phyloP scores from a whole-genome alignment of 2,329 filamentous ascomycete species.

The Pleoardoris graminearum region DNA sequence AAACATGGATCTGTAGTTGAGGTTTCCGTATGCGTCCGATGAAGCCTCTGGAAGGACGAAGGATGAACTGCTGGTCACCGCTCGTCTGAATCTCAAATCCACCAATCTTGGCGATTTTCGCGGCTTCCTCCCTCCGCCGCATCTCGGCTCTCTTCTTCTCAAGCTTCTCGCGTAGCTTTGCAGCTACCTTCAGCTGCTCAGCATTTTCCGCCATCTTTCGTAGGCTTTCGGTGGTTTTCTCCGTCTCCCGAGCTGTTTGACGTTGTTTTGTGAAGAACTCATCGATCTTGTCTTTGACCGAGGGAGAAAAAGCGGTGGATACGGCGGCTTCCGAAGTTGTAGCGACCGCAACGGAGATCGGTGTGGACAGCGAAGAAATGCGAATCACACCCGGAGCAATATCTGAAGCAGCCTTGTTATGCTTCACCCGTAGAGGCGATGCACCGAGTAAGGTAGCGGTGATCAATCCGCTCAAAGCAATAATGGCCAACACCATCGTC shows the following conservation, averaged over 20 bases:
- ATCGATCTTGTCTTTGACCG: not conserved
- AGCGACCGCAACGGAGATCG: not conserved
- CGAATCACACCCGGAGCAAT: not conserved
- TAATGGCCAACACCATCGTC: not conserved
- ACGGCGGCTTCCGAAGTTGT: not conserved
- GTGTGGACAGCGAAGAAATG: not conserved
- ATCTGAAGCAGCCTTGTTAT: not conserved
- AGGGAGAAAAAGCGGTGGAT: not conserved
- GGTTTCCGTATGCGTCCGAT: constrained; percentile 48
- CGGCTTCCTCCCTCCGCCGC: constrained; percentile 14
- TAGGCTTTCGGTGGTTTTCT: not conserved
- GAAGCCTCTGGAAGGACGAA: constrained; percentile 54
- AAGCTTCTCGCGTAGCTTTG: not conserved
- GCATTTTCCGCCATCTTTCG: not conserved
- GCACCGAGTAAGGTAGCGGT: not conserved
- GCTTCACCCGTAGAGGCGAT: not conserved
- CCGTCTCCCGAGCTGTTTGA: not conserved
- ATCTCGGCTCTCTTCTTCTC: not conserved
- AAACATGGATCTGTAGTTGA: constrained; percentile 55
- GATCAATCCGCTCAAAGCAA: not conserved
- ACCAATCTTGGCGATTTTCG: constrained; percentile 36
- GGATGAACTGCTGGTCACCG: constrained; percentile 57
- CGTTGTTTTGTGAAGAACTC: not conserved
- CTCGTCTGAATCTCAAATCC: constrained; percentile 59
- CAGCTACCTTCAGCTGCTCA: not conserved